Evolutionary conservation across 164 flowering plant genomes (phyloP).

Genomic region (Umbilicus rupestris): DNA sequence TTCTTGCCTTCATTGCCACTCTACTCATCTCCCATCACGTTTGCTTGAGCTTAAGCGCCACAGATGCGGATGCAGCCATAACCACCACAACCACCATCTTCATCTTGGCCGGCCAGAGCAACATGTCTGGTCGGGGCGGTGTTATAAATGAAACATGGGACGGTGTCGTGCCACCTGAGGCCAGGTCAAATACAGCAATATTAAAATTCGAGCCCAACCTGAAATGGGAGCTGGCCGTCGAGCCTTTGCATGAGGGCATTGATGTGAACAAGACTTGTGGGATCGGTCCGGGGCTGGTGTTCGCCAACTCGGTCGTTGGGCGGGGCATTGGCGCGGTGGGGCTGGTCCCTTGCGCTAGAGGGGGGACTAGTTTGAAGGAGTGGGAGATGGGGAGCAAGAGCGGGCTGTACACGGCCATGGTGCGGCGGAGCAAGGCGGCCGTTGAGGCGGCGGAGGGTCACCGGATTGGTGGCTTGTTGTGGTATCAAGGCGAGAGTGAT

Average conservation of each 20-base stretch:
- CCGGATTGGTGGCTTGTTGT: conserved; percentile 37
- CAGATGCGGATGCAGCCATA: neutral
- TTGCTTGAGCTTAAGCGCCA: neutral
- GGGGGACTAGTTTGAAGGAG: conserved; percentile 58
- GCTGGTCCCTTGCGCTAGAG: conserved; percentile 74
- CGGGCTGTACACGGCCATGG: conserved; percentile 33
- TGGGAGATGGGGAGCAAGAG: conserved; percentile 42
- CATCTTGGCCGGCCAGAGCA: conserved; percentile 72
- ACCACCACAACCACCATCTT: conserved; percentile 19
- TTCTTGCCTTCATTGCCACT: conserved; percentile 5
- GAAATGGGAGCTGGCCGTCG: conserved; percentile 51
- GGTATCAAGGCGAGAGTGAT: conserved; percentile 89
- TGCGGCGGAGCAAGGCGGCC: conserved; percentile 30
- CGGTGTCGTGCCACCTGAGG: conserved; percentile 44
- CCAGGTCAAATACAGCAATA: conserved; percentile 33
- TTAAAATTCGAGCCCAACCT: conserved; percentile 34
- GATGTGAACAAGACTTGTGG: conserved; percentile 53
- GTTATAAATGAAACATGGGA: conserved; percentile 48
- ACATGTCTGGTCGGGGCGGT: conserved; percentile 82
- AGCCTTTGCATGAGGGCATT: conserved; percentile 67
- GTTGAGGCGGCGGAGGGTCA: conserved; percentile 29
- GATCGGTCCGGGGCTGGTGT: conserved; percentile 76
- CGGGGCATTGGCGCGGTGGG: conserved; percentile 36
- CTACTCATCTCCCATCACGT: neutral
- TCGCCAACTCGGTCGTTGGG: conserved; percentile 38